Base-by-base conservation (phyloP, 2,329 filamentous ascomycete genomes). In the Fusarium sp. region DNA sequence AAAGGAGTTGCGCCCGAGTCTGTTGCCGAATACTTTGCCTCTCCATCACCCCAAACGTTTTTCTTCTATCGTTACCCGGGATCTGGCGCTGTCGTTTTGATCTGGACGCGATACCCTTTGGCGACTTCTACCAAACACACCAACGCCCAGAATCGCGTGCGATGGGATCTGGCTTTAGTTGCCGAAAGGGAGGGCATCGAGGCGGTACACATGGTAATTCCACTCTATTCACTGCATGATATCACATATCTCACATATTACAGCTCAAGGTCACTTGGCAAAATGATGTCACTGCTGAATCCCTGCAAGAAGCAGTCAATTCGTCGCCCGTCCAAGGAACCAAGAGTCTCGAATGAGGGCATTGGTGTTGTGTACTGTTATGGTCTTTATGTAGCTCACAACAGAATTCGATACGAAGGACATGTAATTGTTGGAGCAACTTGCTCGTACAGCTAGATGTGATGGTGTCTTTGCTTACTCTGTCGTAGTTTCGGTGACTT, bases 61-160 rank as follows among this genome's bases (percentile, higher is more conserved):
- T 43, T 28, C 2, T 65, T 65, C 2, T 68, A 69, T 61, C 51
- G 41, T 6, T 7, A 60, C 37, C 55, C 52, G 13, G 48, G 2
- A 5, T 64, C 51, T 12, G n/a, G 23, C 11, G 47, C n/a, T 12
- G 60, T 48, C 3, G 7, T 69, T 46, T 46, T 69, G 56, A 58
- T 69, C 37, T 69, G 66, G 66, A 58, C 64, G 27, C 51, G 43
- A 46, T 43, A 46, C 30, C 60, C 40, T 7, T 43, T 41, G 4
- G 15, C 55, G 7, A 28, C 27, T 4, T 68, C 60, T 2, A 37
- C 43, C 7, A 69, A 68, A n/a, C 54, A 34, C 6, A 50, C 18
- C 4, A 46, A 53, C 11, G 30, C 46, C 6, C 65, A 68, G 30
- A 50, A 55, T 12, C 28, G 66, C 1, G 2, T 68, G 13, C 58